Evolutionary conservation across 2,329 filamentous ascomycete genomes (phyloP), one percentile per base, ranked within the genome.

Genomic region (Cordyceps cateniannulata): DNA sequence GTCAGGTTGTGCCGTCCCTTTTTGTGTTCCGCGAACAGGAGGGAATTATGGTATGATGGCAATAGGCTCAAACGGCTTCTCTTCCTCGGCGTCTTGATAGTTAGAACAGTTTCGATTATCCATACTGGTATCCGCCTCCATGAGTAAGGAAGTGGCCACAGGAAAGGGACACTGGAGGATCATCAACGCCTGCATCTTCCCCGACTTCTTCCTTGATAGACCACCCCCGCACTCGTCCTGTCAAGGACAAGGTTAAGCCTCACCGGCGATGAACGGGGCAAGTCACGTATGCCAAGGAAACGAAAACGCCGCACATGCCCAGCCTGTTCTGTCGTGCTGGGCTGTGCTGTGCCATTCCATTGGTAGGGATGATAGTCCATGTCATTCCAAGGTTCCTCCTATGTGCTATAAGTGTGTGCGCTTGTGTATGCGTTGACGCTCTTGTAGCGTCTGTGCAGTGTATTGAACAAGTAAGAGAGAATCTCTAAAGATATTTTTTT

Each of bases 121-220:
- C 3, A 35, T 35, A 35, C 32, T 35, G 32, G 29, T 32, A 6
- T 32, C 12, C 8, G 29, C 29, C 12, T 35, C 8, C 32, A 14
- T 35, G 10, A 12, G 38, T 6, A 22, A 10, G 7, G n/a, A 8
- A 6, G 6, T 22, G 18, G 38, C 9, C 38, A 40, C 4, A 22
- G 42, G 8, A n/a, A n/a, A 18, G 38, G 4, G 14, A 42, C 38
- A 42, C 18, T 10, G 3, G n/a, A 45, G n/a, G 38, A 25, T 56
- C 27, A 48, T 56, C 44, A n/a, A 48, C 3, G 22, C 22, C n/a
- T 16, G 20, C 29, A 47, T 56, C 54, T 5, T n/a, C 22, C 29
- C 54, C 54, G 54, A 56, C 54, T 56, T 56, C 54, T 56, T 56
- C 54, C 54, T 55, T 56, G 42, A 35, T 12, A 14, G 8, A 35